Conservation (phyloP, 2,329 filamentous ascomycete species). For the Clonostachys chloroleuca region DNA sequence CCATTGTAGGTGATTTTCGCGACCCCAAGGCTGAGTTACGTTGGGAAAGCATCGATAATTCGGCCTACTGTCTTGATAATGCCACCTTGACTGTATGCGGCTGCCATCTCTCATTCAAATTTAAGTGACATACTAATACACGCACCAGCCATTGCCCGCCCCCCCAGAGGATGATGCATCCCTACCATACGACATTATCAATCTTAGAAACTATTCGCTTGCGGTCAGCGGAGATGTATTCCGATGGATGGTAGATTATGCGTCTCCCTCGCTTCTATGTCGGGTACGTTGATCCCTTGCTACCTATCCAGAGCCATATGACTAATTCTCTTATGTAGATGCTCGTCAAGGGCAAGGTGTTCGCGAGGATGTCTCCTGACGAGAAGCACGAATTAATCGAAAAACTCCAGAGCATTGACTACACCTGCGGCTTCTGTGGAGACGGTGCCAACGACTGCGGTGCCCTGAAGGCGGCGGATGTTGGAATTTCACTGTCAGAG, state of each 20-base stretch:
- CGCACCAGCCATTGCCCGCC: conserved; percentile 59
- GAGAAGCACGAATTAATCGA: conserved; percentile 98
- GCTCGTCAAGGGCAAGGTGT: conserved; percentile 88
- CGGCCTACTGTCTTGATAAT: conserved; percentile 70
- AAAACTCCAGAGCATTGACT: conserved; percentile 93
- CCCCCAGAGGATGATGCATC: conserved; percentile 74
- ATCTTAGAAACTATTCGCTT: conserved; percentile 79
- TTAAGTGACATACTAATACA: conserved; percentile 1
- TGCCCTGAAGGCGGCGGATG: conserved; percentile 92
- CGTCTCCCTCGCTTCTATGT: conserved; percentile 72
- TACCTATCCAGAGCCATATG: not conserved
- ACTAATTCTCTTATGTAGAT: conserved; percentile 47
- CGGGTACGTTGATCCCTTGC: conserved; percentile 38
- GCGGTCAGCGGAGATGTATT: conserved; percentile 93
- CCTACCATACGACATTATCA: conserved; percentile 78
- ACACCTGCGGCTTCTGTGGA: conserved; percentile 92
- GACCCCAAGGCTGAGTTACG: conserved; percentile 69
- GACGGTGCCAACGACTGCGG: conserved; percentile 98
- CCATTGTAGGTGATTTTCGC: conserved; percentile 55
- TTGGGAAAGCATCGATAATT: conserved; percentile 96
- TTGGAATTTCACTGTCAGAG: conserved; percentile 94
- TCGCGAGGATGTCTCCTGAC: conserved; percentile 97
- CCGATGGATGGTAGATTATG: conserved; percentile 93
- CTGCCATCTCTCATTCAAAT: not conserved
- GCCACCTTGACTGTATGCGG: conserved; percentile 63